A percentile compares a stretch with the other conserved stretches of the same genome.
Evolutionary conservation across 306 rosid species (phyloP).

Genomic region (Vigna hirtella): DNA sequence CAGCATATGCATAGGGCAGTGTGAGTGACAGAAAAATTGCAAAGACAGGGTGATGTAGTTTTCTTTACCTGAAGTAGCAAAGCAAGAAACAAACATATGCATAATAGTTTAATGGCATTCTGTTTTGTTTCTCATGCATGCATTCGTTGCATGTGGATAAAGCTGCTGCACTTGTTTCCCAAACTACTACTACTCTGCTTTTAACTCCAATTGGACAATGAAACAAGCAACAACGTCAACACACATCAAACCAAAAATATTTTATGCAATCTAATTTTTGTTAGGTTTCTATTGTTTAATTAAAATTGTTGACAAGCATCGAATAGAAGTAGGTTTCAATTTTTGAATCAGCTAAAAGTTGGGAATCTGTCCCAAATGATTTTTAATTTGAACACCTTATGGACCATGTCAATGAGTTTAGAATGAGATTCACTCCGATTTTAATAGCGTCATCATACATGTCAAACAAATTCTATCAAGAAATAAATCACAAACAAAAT

Average conservation of each 20-base stretch:
- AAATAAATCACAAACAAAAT: no score
- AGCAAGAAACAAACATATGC: conserved; percentile 3
- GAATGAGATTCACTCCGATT: background rate
- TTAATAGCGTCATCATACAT: background rate
- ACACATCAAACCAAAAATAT: background rate
- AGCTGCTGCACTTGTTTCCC: conserved; percentile 27
- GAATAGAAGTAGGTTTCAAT: no score
- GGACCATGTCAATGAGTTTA: background rate
- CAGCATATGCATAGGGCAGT: background rate
- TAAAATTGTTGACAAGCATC: no score
- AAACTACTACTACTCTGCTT: conserved; percentile 16
- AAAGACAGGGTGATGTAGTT: background rate
- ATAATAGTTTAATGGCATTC: conserved; percentile 16
- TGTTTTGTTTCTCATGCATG: conserved; percentile 35
- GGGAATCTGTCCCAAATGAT: background rate
- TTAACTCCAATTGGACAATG: conserved; percentile 17
- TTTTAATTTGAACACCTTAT: background rate
- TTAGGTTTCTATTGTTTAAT: no score
- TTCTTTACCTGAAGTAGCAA: background rate
- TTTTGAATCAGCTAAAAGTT: no score
- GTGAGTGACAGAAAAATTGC: background rate
- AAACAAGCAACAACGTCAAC: no score
- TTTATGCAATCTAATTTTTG: background rate
- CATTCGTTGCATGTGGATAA: background rate
- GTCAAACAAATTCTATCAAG: no score